phyloP scores from a whole-genome alignment of 352 stramenopile genomes.

The Phytophthora syringae region DNA sequence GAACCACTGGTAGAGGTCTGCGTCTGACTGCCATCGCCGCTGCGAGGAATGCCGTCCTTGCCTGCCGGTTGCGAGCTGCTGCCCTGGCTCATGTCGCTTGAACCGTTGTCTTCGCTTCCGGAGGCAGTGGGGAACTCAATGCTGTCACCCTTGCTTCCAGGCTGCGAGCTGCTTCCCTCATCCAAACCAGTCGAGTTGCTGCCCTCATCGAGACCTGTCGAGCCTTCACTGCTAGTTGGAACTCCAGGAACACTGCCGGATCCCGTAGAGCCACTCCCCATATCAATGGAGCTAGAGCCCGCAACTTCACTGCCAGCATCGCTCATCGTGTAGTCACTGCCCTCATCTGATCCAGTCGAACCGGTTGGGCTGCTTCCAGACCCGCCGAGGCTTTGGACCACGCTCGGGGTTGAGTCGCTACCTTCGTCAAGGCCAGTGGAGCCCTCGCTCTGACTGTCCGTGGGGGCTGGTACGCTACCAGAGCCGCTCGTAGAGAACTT shows the following conservation, averaged over 20 bases:
- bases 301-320: conserved; percentile 9
- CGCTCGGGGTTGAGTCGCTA: neutral
- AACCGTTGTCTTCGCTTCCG: no score
- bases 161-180: no score
- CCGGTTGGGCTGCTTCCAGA: conserved; percentile 14
- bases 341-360: conserved; percentile 7
- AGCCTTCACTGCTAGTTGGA: conserved; percentile 1
- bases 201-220: neutral
- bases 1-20: neutral
- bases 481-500: neutral
- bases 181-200: no score
- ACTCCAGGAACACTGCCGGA: conserved; percentile 1
- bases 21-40: neutral
- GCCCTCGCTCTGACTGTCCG: neutral
- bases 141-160: no score
- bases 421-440: no score
- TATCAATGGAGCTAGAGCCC: conserved; percentile 12
- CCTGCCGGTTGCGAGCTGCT: neutral
- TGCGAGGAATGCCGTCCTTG: neutral
- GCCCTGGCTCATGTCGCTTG: no score
- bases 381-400: conserved; percentile 6
- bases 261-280: conserved; percentile 10
- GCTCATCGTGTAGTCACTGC: conserved; percentile 8
- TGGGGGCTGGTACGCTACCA: neutral
- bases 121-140: no score